Base-by-base conservation (phyloP, 495 filamentous ascomycete genomes). In the Platismatia glauca region DNA sequence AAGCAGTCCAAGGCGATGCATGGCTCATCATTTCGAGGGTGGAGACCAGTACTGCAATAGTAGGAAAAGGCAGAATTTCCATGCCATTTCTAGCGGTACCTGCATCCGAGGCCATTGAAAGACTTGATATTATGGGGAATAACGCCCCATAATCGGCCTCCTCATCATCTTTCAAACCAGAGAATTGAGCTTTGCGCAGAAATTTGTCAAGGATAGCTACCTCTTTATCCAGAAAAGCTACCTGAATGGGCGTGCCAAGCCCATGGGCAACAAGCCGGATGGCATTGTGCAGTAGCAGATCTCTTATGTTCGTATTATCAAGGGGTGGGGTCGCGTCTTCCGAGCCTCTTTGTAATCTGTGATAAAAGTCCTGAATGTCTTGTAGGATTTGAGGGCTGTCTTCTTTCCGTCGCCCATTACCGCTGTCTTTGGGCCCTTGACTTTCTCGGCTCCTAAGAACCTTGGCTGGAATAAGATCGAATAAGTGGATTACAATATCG, bases 381-480 rank as follows among this genome's bases (percentile, higher is more conserved):
- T 53, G 27, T 20, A 53, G 50, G 33, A 4, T 33, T 53, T 33
- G 50, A 53, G 27, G 27, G 12, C 13, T 33, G 16, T 16, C 33
- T 6, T 33, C 50, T 53, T 33, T 20, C 50, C 9, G 16, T 33
- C 29, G 50, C 33, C 29, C 16, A 20, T 33, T 33, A 33, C 7
- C 29, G 4, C 15, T 1, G 27, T 5, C 1, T 53, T 53, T 33
- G 6, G 27, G 15, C 27, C 3, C 27, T 53, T 53, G 13, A 33
- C 16, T 29, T 20, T 53, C 27, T 18, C 5, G 8, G 9, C 27
- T 39, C 24, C 24, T 38, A 67, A 95, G 92, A 13, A 84, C 82
- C 61, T 86, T 77, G 61, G 89, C 85, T 18, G 89, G 89, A 18
- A 91, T 77, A 27, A 92, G 72, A 7, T 86, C 83, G 43, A 88